Conservation (phyloP, 1,284 basidiomycete genomes). For the Calocybe gambosa region DNA sequence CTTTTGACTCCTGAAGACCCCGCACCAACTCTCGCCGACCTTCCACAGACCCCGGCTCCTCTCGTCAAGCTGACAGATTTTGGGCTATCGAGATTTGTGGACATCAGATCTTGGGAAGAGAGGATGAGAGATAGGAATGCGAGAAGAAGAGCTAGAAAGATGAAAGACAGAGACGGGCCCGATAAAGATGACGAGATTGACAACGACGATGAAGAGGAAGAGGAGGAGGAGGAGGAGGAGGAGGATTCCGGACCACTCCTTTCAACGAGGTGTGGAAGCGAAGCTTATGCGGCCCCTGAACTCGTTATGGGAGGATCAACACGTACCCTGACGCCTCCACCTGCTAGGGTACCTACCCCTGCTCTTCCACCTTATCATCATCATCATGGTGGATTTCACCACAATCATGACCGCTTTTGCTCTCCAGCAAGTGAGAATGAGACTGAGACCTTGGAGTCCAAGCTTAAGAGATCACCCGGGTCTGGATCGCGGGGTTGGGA, state of each 20-base stretch:
- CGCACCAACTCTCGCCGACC: constrained; percentile 27
- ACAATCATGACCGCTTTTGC: not conserved
- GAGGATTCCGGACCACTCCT: constrained; percentile 61
- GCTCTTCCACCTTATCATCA: not conserved
- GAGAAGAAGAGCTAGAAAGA: constrained; percentile 1
- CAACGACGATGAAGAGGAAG: constrained; percentile 2
- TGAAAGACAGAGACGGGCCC: not conserved
- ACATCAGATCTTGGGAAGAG: constrained; percentile 20
- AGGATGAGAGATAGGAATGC: constrained; percentile 4
- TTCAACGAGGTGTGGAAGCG: constrained; percentile 85
- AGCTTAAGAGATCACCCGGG: not conserved
- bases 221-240: constrained; percentile 15
- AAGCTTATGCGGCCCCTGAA: constrained; percentile 90
- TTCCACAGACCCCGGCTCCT: constrained; percentile 41
- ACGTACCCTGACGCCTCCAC: constrained; percentile 22
- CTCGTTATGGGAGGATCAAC: constrained; percentile 58
- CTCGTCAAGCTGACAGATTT: constrained; percentile 89
- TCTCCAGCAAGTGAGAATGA: not conserved
- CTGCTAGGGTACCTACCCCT: not conserved
- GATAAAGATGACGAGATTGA: not conserved
- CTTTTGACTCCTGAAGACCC: constrained; percentile 17
- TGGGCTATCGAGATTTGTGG: constrained; percentile 84
- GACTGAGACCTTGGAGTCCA: not conserved
- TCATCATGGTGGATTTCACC: too few relatives aligned
- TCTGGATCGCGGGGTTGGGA: not conserved